phyloP scores from a whole-genome alignment of 192 early-diverging fungal genomes.

The Gamsiella multidivaricata region DNA sequence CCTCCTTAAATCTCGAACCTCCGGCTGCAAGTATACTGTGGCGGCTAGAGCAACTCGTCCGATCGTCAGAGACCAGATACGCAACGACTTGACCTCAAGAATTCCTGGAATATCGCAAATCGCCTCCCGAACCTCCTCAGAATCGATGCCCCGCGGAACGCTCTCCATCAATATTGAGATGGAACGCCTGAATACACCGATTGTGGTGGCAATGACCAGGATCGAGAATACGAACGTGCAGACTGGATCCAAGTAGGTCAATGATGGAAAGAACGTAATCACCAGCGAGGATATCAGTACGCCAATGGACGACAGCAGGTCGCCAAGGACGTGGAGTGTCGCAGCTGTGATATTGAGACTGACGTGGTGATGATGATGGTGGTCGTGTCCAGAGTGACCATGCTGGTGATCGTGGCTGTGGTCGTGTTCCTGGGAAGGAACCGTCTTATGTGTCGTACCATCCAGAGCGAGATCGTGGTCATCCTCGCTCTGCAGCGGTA shows the following conservation, averaged over 20 bases:
- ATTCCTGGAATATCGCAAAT: conserved; percentile 63
- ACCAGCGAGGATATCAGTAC: conserved; percentile 81
- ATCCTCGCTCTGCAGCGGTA: conserved; percentile 11
- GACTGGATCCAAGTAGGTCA: conserved; percentile 78
- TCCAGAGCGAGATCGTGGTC: conserved; percentile 14
- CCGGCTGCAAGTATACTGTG: conserved; percentile 35
- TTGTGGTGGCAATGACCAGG: conserved; percentile 78
- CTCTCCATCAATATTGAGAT: conserved; percentile 82
- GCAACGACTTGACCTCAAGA: conserved; percentile 66
- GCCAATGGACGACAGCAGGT: conserved; percentile 83
- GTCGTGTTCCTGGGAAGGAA: conserved; percentile 6
- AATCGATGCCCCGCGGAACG: conserved; percentile 61
- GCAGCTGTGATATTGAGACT: conserved; percentile 81
- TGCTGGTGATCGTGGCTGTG: conserved; percentile 34
- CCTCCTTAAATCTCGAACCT: conserved; percentile 27
- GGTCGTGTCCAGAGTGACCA: conserved; percentile 26
- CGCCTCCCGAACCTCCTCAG: conserved; percentile 54
- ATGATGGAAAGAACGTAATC: conserved; percentile 66
- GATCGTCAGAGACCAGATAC: conserved; percentile 71
- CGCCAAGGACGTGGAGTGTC: conserved; percentile 82
- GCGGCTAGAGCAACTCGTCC: conserved; percentile 59
- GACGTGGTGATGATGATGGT: conserved; percentile 56
- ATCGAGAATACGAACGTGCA: conserved; percentile 87
- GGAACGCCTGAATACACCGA: conserved; percentile 71
- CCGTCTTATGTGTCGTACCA: neutral